Percentiles rank a stretch among this genome's conserved stretches.
phyloP scores from a whole-genome alignment of 345 rosid species.

The Salix suchowensis region DNA sequence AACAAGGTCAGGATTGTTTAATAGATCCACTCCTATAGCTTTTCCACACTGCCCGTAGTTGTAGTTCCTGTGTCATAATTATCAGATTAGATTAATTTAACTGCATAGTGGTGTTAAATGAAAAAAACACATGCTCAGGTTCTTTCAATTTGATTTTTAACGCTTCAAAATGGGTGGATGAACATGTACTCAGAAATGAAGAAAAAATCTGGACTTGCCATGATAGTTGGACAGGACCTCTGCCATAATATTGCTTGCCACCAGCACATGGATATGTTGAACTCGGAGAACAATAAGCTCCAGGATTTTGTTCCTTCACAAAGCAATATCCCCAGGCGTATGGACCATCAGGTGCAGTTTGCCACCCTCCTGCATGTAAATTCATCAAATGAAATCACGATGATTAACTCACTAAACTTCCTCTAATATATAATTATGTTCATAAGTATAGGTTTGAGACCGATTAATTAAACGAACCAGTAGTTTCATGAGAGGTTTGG shows the following conservation, averaged over 20 bases:
- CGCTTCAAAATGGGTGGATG: background rate
- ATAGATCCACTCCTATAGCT: constrained; percentile 47
- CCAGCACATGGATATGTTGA: constrained; percentile 50
- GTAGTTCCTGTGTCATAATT: constrained; percentile 44
- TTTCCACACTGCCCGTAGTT: constrained; percentile 61
- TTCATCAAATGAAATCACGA: background rate
- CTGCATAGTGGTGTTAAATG: background rate
- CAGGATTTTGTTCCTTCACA: constrained; percentile 43
- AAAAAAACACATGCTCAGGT: background rate
- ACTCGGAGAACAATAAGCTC: constrained; percentile 37
- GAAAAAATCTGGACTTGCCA: constrained; percentile 24
- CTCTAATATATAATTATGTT: too few species aligned
- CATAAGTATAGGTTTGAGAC: background rate
- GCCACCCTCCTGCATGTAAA: constrained; percentile 2
- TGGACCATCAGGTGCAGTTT: constrained; percentile 16
- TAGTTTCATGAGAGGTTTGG: constrained; percentile 25
- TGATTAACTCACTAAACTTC: too few species aligned
- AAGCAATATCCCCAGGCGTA: constrained; percentile 70
- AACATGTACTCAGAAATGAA: background rate
- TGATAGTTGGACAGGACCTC: constrained; percentile 66
- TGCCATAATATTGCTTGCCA: constrained; percentile 56
- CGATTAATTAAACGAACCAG: constrained; percentile 3
- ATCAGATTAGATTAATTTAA: background rate
- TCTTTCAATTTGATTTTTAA: background rate
- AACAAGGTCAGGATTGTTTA: constrained; percentile 57